Base-by-base conservation (phyloP, 306 rosid genomes). In the Aeschynomene evenia region DNA sequence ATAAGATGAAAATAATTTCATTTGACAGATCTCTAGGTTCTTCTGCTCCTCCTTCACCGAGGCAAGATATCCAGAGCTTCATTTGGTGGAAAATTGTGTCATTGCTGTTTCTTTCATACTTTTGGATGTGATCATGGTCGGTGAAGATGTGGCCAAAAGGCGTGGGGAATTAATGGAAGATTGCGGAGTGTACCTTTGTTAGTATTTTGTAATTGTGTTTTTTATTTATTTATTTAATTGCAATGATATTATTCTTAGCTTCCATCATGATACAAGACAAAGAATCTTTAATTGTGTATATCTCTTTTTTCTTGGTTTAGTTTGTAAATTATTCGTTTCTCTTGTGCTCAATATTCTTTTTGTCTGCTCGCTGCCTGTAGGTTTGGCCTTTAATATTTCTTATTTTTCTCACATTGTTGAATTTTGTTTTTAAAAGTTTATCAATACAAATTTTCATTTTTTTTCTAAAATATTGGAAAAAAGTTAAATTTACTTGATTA, bases 201-300 rank as follows among this genome's bases (percentile, higher is more conserved):
- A 66, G 63, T 68, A 66, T 71, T 77, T 77, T 76, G 83, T 72
- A 72, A 68, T 65, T 57, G 70, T 75, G 79, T 40, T 80, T 70
- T 75, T 63, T 19, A 23, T 50, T 55, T 21, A 23, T 50, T 55
- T 21, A 13, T 45, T 45, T 43, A 0, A 66, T 40, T 66, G 81
- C 63, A 76, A 75, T 74, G 77, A 66, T 79, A 86, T 88, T 79
- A 86, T 88, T 84, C 98, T 70, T 86, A 73, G 82, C 98, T 86
- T 88, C 74, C 80, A 54, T 80, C 60, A 77, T 80, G 86, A 85
- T 76, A 51, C 75, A 83, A 74, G 91, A 80, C 80, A 82, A n/a
- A 76, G 98, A 83, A 93, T 90, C 82, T 69, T 14, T 50, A 31
- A 68, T 70, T 73, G 53, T 55, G 79, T 83, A 80, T 80, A 75